phyloP scores from a whole-genome alignment of 768 basidiomycete genomes.

The Leccinum longicurvipes region DNA sequence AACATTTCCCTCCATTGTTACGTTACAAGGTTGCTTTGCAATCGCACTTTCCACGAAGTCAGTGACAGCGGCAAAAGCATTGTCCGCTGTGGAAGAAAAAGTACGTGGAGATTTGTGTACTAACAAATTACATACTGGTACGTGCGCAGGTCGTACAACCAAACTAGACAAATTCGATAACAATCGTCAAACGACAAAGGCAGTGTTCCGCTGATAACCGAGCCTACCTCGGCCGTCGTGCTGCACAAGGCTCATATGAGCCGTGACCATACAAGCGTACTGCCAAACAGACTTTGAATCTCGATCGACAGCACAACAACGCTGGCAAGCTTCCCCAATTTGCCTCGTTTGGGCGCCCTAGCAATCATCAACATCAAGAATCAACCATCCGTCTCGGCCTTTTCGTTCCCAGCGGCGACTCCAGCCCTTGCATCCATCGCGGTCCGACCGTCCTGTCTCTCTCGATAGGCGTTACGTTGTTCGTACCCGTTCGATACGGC shows the following conservation, averaged over 20 bases:
- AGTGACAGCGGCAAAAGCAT: background rate
- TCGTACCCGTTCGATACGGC: slow-evolving; percentile 16
- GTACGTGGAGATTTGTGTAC: background rate
- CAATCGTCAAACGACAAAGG: slow-evolving; percentile 1
- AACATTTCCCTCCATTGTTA: background rate
- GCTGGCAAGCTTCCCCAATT: background rate
- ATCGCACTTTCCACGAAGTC: background rate
- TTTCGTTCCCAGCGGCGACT: slow-evolving; percentile 30
- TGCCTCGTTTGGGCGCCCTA: background rate
- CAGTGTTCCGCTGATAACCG: background rate
- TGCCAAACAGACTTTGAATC: background rate
- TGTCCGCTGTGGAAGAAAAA: background rate
- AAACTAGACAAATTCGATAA: background rate
- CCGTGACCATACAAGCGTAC: background rate
- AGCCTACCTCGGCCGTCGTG: background rate
- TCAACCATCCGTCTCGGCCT: slow-evolving; percentile 20
- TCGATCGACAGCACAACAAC: background rate
- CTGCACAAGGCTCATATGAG: background rate
- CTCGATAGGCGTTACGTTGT: slow-evolving; percentile 57
- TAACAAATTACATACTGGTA: slow-evolving; percentile 9
- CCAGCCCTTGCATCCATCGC: slow-evolving; percentile 24
- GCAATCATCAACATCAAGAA: slow-evolving; percentile 4
- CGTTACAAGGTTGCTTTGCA: background rate
- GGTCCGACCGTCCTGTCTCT: slow-evolving; percentile 26
- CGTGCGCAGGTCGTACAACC: background rate